Evolutionary conservation across 1,139 yeast species (phyloP).

Genomic region (Meyerozyma elateridarum): DNA sequence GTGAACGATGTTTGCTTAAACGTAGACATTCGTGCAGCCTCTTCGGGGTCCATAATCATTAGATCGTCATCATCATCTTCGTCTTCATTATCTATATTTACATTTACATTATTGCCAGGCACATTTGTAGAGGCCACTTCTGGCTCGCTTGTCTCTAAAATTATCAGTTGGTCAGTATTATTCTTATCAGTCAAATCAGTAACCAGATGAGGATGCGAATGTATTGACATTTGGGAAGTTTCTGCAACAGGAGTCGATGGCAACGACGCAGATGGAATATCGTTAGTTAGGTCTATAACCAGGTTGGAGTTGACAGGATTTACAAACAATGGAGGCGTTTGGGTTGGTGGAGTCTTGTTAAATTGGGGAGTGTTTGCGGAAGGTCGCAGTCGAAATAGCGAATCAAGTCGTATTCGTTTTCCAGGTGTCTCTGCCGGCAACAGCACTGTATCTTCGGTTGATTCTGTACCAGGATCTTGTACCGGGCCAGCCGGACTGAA

Average conservation of each 20-base stretch:
- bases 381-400: too few species aligned
- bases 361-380: too few species aligned
- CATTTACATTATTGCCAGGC: background rate
- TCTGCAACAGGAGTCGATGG: background rate
- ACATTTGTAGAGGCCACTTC: background rate
- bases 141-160: too few species aligned
- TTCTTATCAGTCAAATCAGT: too few species aligned
- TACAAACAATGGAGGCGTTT: too few species aligned
- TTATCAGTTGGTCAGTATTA: too few species aligned
- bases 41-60: slow-evolving; percentile 23
- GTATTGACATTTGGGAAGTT: slow-evolving; percentile 4
- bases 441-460: background rate
- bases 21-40: slow-evolving; percentile 19
- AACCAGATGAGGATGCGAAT: slow-evolving; percentile 3
- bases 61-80: slow-evolving; percentile 23
- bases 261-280: background rate
- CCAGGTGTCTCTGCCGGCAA: too few species aligned
- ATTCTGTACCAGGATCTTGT: background rate
- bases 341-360: too few species aligned
- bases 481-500: background rate
- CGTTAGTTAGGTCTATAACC: too few species aligned
- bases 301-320: too few species aligned
- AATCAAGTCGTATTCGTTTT: slow-evolving; percentile 1
- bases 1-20: slow-evolving; percentile 21
- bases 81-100: slow-evolving; percentile 5